Evolutionary conservation across 2,329 filamentous ascomycete species (phyloP).

Genomic region (Epicoccum nigrum): DNA sequence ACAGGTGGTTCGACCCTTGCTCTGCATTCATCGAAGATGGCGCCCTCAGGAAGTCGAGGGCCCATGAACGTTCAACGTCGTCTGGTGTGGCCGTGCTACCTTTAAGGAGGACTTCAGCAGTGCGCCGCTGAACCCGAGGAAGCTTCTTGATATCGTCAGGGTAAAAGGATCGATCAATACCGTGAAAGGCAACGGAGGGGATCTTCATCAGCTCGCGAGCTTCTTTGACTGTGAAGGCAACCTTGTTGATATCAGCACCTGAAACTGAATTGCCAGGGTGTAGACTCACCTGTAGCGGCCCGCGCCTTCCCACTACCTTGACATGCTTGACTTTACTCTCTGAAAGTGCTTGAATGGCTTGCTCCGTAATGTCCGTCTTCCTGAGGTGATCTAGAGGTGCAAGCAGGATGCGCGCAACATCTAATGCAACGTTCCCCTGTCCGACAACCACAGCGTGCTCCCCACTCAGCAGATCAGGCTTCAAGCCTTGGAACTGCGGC

Average conservation of each 20-base stretch:
- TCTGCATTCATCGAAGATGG: conserved; percentile 70
- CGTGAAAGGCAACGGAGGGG: conserved; percentile 71
- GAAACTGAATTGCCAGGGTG: neutral
- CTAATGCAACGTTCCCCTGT: conserved; percentile 94
- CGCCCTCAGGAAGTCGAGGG: conserved; percentile 82
- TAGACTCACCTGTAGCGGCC: conserved; percentile 76
- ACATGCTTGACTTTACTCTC: conserved; percentile 79
- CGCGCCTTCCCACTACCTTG: conserved; percentile 85
- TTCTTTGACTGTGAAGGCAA: conserved; percentile 95
- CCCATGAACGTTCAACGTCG: conserved; percentile 72
- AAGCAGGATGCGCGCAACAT: conserved; percentile 87
- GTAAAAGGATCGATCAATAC: conserved; percentile 69
- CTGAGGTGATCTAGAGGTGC: conserved; percentile 74
- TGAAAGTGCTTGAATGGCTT: conserved; percentile 75
- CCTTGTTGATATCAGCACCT: conserved; percentile 58
- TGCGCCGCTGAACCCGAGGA: conserved; percentile 74
- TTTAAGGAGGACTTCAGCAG: conserved; percentile 81
- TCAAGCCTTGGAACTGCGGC: conserved; percentile 75
- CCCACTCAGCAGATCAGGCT: conserved; percentile 74
- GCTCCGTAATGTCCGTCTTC: conserved; percentile 86
- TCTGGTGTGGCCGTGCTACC: conserved; percentile 64
- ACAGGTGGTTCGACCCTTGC: conserved; percentile 55
- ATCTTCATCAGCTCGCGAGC: conserved; percentile 85
- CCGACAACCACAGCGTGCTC: conserved; percentile 89
- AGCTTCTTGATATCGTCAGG: conserved; percentile 72